Conservation (phyloP, 2,329 filamentous ascomycete genomes). For the Fusarium aywerte region DNA sequence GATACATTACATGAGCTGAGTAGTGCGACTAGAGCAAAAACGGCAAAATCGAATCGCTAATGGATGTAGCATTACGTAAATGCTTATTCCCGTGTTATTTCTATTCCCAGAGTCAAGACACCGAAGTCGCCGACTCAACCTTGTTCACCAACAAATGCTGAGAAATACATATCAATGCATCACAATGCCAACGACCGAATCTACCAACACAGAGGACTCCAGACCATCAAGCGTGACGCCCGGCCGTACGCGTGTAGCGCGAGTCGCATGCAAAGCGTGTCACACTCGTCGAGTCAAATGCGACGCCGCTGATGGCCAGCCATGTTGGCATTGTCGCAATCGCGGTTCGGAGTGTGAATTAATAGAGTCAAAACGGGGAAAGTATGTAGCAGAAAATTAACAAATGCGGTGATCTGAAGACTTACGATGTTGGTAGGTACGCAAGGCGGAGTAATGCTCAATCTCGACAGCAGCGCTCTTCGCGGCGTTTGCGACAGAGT, state of each 20-base stretch:
- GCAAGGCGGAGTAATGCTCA: slow-evolving; percentile 1
- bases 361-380: slow-evolving; percentile 35
- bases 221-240: neutral
- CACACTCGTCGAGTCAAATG: slow-evolving; percentile 37
- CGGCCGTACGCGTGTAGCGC: slow-evolving; percentile 12
- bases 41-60: neutral
- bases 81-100: slow-evolving; percentile 1
- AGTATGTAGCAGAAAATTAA: slow-evolving; percentile 1
- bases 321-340: slow-evolving; percentile 38
- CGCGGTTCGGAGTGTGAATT: slow-evolving; percentile 28
- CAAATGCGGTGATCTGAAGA: accelerated
- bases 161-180: slow-evolving; percentile 1
- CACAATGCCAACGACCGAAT: neutral
- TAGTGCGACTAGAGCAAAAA: neutral
- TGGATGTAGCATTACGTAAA: slow-evolving; percentile 13
- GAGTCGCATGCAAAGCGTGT: slow-evolving; percentile 39
- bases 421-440: slow-evolving; percentile 5
- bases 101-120: neutral
- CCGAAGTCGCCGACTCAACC: slow-evolving; percentile 23
- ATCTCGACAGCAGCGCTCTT: slow-evolving; percentile 1
- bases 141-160: neutral
- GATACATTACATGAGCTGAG: too few relatives aligned
- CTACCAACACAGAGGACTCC: accelerated
- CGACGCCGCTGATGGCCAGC: slow-evolving; percentile 30
- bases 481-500: neutral